These are phyloP conservation scores for Laguncularia racemosa DNA, from an alignment of 345 rosid species.

Conservation along the genomic window DNA sequence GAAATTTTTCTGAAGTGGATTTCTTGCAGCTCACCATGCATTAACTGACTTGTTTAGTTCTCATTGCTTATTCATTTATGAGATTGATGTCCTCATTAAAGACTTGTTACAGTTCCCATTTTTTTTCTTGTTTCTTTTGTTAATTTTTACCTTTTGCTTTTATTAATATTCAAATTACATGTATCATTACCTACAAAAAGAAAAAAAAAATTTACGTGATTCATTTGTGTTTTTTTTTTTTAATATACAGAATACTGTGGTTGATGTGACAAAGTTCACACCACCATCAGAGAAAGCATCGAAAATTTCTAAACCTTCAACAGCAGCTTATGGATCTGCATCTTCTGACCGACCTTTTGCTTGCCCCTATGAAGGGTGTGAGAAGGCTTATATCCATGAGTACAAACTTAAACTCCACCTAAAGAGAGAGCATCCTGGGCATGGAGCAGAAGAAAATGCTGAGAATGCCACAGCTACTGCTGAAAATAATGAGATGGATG, in stretches of 20 bases:
- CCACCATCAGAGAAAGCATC: constrained; percentile 63
- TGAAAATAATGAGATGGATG: constrained; percentile 61
- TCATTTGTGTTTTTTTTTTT: not conserved
- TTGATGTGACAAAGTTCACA: constrained; percentile 54
- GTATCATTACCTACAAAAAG: not conserved
- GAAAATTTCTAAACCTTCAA: constrained; percentile 50
- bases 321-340: constrained; percentile 50
- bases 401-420: constrained; percentile 97
- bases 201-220: no score
- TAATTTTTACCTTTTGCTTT: not conserved
- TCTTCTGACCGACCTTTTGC: constrained; percentile 81
- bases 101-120: not conserved
- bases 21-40: no score
- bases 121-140: not conserved
- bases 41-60: no score
- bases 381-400: constrained; percentile 92
- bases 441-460: constrained; percentile 54
- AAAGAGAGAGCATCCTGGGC: constrained; percentile 90
- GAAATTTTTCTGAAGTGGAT: no score
- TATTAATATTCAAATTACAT: not conserved
- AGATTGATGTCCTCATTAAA: no score
- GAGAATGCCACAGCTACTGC: constrained; percentile 43
- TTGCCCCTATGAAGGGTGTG: constrained; percentile 89
- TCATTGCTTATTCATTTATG: no score
- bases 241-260: constrained; percentile 33